Percentiles rank a stretch among this genome's conserved stretches.
Conservation (phyloP, 805 yeast species). For the Pichia occidentalis region DNA sequence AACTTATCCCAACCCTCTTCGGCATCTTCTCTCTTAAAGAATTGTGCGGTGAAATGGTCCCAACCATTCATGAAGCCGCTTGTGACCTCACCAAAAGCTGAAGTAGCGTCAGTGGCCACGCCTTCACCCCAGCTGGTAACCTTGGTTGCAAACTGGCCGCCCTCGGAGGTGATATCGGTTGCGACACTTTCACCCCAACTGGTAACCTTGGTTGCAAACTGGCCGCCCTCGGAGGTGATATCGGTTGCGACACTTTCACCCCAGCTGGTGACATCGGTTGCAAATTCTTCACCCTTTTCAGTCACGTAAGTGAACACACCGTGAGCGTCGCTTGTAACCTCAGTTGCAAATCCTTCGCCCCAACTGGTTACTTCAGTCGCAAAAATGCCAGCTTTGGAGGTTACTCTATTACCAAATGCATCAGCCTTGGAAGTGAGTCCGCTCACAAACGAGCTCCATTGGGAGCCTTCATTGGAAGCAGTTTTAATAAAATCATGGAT, state of each 20-base stretch:
- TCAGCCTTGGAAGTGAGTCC: background rate
- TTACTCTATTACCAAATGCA: slow-evolving; percentile 6
- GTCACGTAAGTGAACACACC: slow-evolving; percentile 3
- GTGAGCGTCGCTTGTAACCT: slow-evolving; percentile 8
- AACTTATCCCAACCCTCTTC: slow-evolving; percentile 8
- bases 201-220: slow-evolving; percentile 9
- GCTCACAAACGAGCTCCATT: slow-evolving; percentile 2
- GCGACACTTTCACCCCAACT: background rate
- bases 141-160: slow-evolving; percentile 3
- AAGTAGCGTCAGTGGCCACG: slow-evolving; percentile 2
- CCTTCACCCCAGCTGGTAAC: background rate
- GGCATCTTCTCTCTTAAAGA: slow-evolving; percentile 5
- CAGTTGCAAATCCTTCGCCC: slow-evolving; percentile 9
- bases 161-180: background rate
- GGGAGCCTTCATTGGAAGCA: background rate
- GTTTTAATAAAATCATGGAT: slow-evolving; percentile 1
- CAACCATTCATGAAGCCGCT: slow-evolving; percentile 6
- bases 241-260: slow-evolving; percentile 1
- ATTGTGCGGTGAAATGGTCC: background rate
- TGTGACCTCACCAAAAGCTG: slow-evolving; percentile 5
- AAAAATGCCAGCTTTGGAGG: slow-evolving; percentile 7
- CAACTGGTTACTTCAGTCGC: slow-evolving; percentile 9
- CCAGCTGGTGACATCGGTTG: background rate
- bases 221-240: slow-evolving; percentile 7
- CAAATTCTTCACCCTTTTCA: background rate